phyloP scores from a whole-genome alignment of 202 grass and related monocot species.

The Sporobolus alterniflorus region DNA sequence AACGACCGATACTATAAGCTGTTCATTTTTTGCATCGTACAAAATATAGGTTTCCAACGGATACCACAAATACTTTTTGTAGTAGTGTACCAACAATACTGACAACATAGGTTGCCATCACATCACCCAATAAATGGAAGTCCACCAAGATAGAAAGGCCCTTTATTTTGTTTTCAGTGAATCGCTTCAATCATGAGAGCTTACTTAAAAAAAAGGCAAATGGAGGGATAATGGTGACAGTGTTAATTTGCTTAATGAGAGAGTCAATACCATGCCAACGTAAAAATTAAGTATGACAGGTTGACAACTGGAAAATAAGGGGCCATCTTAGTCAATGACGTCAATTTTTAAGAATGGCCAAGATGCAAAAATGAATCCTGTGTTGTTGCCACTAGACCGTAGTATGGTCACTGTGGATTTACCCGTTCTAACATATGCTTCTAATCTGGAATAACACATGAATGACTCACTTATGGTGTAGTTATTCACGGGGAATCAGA shows the following conservation, averaged over 20 bases:
- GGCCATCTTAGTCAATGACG: background rate
- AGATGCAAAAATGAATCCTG: background rate
- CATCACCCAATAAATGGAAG: slow-evolving; percentile 2
- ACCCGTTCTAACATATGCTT: background rate
- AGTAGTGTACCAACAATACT: background rate
- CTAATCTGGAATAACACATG: background rate
- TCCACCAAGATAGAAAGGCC: background rate
- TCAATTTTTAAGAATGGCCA: background rate
- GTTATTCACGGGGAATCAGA: too few species aligned
- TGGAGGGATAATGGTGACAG: background rate
- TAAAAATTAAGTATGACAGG: background rate
- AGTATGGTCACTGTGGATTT: background rate
- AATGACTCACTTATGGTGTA: background rate
- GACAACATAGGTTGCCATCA: background rate
- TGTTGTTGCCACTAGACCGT: background rate
- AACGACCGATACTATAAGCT: too few species aligned
- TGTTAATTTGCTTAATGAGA: background rate
- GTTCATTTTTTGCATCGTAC: too few species aligned
- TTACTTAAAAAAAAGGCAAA: background rate
- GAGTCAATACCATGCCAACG: background rate
- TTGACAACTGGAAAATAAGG: background rate
- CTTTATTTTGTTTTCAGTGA: background rate
- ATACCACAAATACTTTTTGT: too few species aligned
- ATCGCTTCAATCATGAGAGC: background rate
- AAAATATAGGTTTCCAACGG: too few species aligned